Evolutionary conservation across 2,329 filamentous ascomycete species (phyloP).

Genomic region (Nemania sp.): DNA sequence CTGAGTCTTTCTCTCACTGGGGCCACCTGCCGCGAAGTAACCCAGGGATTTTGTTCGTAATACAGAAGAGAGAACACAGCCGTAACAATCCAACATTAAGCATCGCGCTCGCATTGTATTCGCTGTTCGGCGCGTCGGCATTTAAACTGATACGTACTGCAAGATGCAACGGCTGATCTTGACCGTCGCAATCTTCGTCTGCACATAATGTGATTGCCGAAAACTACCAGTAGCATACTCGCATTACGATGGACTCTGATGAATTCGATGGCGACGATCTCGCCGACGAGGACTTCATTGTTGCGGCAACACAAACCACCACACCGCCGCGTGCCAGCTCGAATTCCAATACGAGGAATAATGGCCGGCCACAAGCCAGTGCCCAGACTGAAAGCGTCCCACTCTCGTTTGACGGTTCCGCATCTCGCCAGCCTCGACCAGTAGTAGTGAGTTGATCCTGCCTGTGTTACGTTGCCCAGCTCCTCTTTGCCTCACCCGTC

Average conservation of each 20-base stretch:
- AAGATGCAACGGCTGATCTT: slow-evolving; percentile 20
- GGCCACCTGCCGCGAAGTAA: too few species aligned
- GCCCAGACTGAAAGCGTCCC: slow-evolving; percentile 15
- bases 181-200: slow-evolving; percentile 10
- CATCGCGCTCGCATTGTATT: too few species aligned
- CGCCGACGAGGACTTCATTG: slow-evolving; percentile 67
- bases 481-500: not conserved
- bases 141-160: not conserved
- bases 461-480: not conserved
- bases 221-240: not conserved
- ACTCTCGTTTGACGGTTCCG: slow-evolving; percentile 11
- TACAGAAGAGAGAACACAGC: not conserved
- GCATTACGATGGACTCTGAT: slow-evolving; percentile 55
- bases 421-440: slow-evolving; percentile 16
- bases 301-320: slow-evolving; percentile 57
- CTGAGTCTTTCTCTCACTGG: too few species aligned
- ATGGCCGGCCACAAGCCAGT: slow-evolving; percentile 25
- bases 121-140: slow-evolving; percentile 6
- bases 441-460: slow-evolving; percentile 25
- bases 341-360: slow-evolving; percentile 26
- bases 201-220: slow-evolving; percentile 17
- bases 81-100: too few species aligned
- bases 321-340: slow-evolving; percentile 34
- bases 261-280: slow-evolving; percentile 67
- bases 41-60: not conserved